phyloP scores from a whole-genome alignment of 2,329 filamentous ascomycete genomes.

The Fusarium miscanthi region DNA sequence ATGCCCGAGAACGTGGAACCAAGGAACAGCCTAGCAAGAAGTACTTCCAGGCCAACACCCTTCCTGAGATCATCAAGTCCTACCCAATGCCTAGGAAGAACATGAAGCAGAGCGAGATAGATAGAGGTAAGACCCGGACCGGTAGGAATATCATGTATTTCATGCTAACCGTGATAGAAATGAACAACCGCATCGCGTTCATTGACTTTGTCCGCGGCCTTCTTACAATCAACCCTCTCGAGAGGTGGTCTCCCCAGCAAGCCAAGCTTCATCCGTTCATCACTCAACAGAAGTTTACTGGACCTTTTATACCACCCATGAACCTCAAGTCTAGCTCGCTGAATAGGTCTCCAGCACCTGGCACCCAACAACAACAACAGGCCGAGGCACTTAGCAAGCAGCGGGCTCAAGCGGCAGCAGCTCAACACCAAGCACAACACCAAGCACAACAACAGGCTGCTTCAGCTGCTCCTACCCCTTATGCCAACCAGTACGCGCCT shows the following conservation, averaged over 20 bases:
- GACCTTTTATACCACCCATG: constrained; percentile 96
- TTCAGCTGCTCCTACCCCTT: constrained; percentile 74
- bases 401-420: constrained; percentile 69
- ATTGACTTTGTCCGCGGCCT: constrained; percentile 97
- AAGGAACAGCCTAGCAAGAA: constrained; percentile 99
- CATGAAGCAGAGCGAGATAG: constrained; percentile 97
- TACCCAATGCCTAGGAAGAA: constrained; percentile 99
- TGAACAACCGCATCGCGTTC: constrained; percentile 97
- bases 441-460: constrained; percentile 75
- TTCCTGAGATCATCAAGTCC: constrained; percentile 96
- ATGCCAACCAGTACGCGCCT: constrained; percentile 64
- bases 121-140: constrained; percentile 75
- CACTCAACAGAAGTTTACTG: constrained; percentile 96
- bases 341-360: constrained; percentile 88
- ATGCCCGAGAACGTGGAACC: constrained; percentile 91
- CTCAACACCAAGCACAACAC: constrained; percentile 63
- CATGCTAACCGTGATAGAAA: constrained; percentile 71
- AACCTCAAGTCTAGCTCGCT: constrained; percentile 89
- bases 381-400: constrained; percentile 95
- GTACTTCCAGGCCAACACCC: constrained; percentile 93
- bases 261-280: constrained; percentile 98
- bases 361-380: constrained; percentile 95
- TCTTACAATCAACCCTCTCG: constrained; percentile 92
- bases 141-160: background rate
- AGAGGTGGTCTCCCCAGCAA: constrained; percentile 97